Conservation (phyloP, 306 rosid genomes). For the Trifolium pratense region DNA sequence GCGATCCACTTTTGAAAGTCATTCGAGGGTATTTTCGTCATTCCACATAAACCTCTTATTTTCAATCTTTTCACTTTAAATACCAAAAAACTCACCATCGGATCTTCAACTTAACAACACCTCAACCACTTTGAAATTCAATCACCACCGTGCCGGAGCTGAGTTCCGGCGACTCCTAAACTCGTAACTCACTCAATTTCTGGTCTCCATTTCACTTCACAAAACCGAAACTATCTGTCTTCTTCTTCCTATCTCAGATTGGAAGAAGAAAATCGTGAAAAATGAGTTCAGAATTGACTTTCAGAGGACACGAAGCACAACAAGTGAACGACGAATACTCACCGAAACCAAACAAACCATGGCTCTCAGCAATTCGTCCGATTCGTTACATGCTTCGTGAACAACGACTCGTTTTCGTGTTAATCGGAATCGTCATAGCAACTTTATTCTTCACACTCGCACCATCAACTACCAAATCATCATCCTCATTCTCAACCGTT, state of each 20-base stretch:
- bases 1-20: constrained; percentile 38
- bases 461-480: constrained; percentile 49
- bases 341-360: constrained; percentile 75
- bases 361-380: constrained; percentile 74
- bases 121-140: not conserved
- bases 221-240: too few relatives aligned
- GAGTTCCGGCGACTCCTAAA: constrained; percentile 45
- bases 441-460: constrained; percentile 59
- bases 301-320: constrained; percentile 82
- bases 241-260: not conserved
- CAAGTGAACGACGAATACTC: constrained; percentile 62
- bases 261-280: not conserved
- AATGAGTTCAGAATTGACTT: constrained; percentile 72
- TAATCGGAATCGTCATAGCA: constrained; percentile 81
- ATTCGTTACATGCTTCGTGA: constrained; percentile 84
- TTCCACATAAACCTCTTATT: not conserved
- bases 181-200: constrained; percentile 34
- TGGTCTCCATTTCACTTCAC: not conserved
- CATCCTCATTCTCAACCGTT: constrained; percentile 47
- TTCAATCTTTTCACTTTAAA: constrained; percentile 32
- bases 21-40: constrained; percentile 44
- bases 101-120: not conserved
- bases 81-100: not conserved
- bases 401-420: constrained; percentile 76
- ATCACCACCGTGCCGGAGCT: constrained; percentile 28